Conservation (phyloP, 805 yeast genomes). For the Jamesozyma rosinii region DNA sequence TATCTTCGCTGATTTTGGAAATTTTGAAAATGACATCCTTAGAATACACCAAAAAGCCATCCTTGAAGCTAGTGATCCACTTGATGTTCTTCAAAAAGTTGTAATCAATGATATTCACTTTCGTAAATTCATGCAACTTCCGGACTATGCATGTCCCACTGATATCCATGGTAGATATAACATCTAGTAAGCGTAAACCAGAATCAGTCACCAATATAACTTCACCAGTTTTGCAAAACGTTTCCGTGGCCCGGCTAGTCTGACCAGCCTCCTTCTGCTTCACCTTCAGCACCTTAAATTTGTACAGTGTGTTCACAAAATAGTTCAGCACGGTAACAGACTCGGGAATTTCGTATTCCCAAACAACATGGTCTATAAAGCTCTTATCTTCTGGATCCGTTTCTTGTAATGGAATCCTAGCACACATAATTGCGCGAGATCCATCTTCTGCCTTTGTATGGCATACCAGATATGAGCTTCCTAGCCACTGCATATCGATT, state of each 20-base stretch:
- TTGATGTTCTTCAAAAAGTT: constrained; percentile 7
- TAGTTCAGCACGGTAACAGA: constrained; percentile 7
- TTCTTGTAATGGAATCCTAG: constrained; percentile 19
- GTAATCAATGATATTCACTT: constrained; percentile 9
- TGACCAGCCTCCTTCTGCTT: constrained; percentile 11
- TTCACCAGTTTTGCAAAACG: constrained; percentile 25
- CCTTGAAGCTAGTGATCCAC: constrained; percentile 21
- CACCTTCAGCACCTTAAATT: constrained; percentile 16
- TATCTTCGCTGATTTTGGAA: constrained; percentile 7
- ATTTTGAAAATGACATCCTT: constrained; percentile 14
- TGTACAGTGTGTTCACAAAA: constrained; percentile 20
- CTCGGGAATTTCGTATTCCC: constrained; percentile 23
- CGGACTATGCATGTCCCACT: constrained; percentile 20
- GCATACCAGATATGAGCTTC: constrained; percentile 23
- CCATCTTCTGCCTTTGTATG: constrained; percentile 19
- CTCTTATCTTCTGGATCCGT: constrained; percentile 5
- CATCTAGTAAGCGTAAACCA: constrained; percentile 20
- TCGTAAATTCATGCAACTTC: constrained; percentile 17
- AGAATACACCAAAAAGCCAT: constrained; percentile 19
- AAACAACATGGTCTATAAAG: constrained; percentile 15
- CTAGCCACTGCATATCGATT: constrained; percentile 28
- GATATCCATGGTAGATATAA: constrained; percentile 18
- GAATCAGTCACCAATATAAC: constrained; percentile 15
- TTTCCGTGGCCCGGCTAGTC: constrained; percentile 9
- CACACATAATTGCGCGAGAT: constrained; percentile 16